A percentile compares a stretch with the other conserved stretches of the same genome.
These are phyloP conservation scores for Inosperma sp. DNA, from an alignment of 768 basidiomycete species.

Conservation along the genomic window DNA sequence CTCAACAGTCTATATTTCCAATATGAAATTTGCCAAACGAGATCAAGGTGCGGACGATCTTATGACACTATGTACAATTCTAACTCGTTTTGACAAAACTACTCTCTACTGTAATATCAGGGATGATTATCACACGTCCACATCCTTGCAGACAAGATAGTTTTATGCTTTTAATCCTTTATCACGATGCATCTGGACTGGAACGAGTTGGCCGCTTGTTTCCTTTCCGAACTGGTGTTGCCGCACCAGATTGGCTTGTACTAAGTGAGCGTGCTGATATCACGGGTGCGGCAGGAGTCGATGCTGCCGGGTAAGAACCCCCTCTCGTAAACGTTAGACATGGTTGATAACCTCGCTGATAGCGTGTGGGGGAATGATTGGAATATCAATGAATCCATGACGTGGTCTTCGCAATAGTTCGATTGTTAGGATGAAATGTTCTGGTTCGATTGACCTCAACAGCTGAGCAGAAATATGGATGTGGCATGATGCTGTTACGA, in stretches of 20 bases:
- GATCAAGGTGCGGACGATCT: slow-evolving; percentile 35
- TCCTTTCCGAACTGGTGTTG: slow-evolving; percentile 77
- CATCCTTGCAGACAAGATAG: slow-evolving; percentile 39
- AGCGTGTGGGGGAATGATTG: slow-evolving; percentile 38
- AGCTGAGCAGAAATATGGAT: no score
- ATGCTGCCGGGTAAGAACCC: slow-evolving; percentile 66
- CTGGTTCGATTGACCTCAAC: no score
- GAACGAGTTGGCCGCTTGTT: slow-evolving; percentile 72
- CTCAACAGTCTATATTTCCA: slow-evolving; percentile 24
- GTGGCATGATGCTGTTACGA: no score
- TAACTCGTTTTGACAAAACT: no score
- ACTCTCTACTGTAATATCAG: no score
- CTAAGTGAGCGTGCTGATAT: slow-evolving; percentile 48
- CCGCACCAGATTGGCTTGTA: slow-evolving; percentile 75
- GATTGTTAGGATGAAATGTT: no score
- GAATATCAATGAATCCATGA: slow-evolving; percentile 45
- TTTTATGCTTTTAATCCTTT: slow-evolving; percentile 53
- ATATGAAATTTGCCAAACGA: slow-evolving; percentile 22
- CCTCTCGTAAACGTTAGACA: not conserved
- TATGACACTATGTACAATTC: slow-evolving; percentile 11
- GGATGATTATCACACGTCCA: slow-evolving; percentile 65
- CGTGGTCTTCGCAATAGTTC: slow-evolving; percentile 38
- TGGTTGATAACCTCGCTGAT: not conserved
- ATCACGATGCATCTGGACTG: slow-evolving; percentile 50
- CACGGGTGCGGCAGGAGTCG: slow-evolving; percentile 66